Evolutionary conservation across 768 basidiomycete species (phyloP).

Genomic region (Daedaleopsis sinensis): DNA sequence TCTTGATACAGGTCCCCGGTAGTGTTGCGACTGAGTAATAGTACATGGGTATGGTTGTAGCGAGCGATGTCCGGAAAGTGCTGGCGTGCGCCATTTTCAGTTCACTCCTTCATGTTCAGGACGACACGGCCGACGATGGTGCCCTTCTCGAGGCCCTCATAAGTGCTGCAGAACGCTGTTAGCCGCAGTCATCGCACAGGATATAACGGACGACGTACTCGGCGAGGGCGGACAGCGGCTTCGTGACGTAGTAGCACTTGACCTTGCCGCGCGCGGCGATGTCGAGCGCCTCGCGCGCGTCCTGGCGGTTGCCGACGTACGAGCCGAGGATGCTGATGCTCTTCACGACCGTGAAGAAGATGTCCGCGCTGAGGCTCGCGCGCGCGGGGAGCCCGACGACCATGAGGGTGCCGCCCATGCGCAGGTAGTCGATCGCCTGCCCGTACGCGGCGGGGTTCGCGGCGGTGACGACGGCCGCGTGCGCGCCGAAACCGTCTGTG

Average conservation of each 20-base stretch:
- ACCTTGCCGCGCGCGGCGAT: constrained; percentile 75
- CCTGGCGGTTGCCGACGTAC: constrained; percentile 68
- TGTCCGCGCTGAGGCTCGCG: constrained; percentile 58
- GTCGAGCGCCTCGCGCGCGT: constrained; percentile 78
- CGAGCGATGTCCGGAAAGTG: not conserved
- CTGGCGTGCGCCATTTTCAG: not conserved
- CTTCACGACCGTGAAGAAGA: constrained; percentile 75
- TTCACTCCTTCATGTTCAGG: constrained; percentile 38
- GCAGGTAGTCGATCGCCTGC: constrained; percentile 76
- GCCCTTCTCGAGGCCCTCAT: constrained; percentile 42
- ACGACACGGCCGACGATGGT: constrained; percentile 55
- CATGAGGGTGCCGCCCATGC: constrained; percentile 73
- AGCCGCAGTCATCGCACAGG: not conserved
- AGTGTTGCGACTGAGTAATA: not conserved
- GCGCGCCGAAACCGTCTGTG: constrained; percentile 72
- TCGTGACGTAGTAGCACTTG: constrained; percentile 54
- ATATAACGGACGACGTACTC: constrained; percentile 42
- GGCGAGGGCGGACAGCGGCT: constrained; percentile 53
- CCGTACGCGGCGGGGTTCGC: constrained; percentile 45
- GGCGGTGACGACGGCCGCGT: constrained; percentile 66
- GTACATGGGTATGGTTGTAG: not conserved
- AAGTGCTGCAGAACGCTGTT: constrained; percentile 33
- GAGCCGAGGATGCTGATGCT: constrained; percentile 57
- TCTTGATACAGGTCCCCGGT: not conserved
- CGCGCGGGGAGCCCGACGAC: constrained; percentile 72